A percentile compares a stretch with the other conserved stretches of the same genome.
phyloP scores from a whole-genome alignment of 257 asterid genomes.

The Eustoma russellianum region DNA sequence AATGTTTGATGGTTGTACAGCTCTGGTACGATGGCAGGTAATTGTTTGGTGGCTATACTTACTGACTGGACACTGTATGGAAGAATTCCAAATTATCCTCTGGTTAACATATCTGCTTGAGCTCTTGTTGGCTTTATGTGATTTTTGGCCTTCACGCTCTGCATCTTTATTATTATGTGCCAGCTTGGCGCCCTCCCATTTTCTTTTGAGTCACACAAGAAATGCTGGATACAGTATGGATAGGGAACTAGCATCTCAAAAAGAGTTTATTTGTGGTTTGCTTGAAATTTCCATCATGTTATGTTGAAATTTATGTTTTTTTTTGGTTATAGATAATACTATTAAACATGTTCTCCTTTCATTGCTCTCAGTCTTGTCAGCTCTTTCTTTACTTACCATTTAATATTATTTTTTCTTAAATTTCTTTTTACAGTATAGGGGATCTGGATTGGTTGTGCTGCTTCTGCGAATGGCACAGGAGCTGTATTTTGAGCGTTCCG shows the following conservation, averaged over 20 bases:
- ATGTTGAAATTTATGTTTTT: too few species aligned
- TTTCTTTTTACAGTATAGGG: constrained; percentile 46
- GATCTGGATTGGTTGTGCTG: constrained; percentile 72
- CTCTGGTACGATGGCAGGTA: constrained; percentile 98
- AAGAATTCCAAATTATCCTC: too few species aligned
- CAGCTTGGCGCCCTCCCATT: not conserved
- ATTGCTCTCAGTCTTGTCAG: not conserved
- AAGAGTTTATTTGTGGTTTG: too few species aligned
- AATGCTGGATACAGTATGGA: too few species aligned
- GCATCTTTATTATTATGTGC: not conserved
- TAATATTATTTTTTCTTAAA: not conserved
- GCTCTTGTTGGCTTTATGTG: not conserved
- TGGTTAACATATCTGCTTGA: too few species aligned
- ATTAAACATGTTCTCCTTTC: not conserved
- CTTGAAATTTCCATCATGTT: too few species aligned
- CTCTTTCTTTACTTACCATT: not conserved
- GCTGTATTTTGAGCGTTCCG: constrained; percentile 34
- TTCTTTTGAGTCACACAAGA: not conserved
- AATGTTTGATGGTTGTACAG: constrained; percentile 51
- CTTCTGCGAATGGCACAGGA: constrained; percentile 71
- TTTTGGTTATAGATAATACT: too few species aligned
- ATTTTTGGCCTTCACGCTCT: constrained; percentile 1
- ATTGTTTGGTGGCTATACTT: not conserved
- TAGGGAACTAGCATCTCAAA: too few species aligned
- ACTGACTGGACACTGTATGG: too few species aligned